phyloP scores from a whole-genome alignment of 2,329 filamentous ascomycete genomes.

The Magnaporthiopsis rhizophila region DNA sequence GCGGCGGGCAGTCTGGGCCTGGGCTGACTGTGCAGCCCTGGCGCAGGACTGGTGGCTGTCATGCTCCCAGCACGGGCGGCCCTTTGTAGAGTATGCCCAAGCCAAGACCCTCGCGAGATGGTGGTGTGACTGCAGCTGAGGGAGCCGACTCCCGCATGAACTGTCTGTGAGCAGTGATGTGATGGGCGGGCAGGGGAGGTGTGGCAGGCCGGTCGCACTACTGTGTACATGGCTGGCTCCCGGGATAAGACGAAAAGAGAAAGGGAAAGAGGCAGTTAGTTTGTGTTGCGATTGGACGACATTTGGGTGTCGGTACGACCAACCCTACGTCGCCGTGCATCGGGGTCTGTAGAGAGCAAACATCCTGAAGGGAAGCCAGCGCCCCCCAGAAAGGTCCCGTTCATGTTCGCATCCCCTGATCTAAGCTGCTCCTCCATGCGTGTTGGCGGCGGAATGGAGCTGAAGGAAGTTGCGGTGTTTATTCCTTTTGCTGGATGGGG shows the following conservation, averaged over 20 bases:
- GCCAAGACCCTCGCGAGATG: no score
- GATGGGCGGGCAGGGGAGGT: neutral
- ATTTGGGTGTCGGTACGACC: neutral
- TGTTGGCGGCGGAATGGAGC: neutral
- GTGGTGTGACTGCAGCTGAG: neutral
- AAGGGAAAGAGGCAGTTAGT: neutral
- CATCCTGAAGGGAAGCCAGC: neutral
- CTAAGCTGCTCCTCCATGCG: neutral
- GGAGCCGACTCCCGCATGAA: neutral
- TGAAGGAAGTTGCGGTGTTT: neutral
- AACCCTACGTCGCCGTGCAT: neutral
- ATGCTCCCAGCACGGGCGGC: no score
- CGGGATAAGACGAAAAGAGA: no score
- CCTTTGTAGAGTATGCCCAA: no score
- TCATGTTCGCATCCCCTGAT: neutral
- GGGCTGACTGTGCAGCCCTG: neutral
- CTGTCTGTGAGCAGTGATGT: neutral
- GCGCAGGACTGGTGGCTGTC: neutral
- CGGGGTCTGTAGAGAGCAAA: neutral
- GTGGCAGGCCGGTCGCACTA: neutral
- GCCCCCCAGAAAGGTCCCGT: neutral
- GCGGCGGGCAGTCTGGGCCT: neutral
- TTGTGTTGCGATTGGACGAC: neutral
- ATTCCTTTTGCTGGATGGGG: neutral
- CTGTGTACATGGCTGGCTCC: neutral